Base-by-base conservation (phyloP, 495 filamentous ascomycete genomes). In the Annulohypoxylon bovei region DNA sequence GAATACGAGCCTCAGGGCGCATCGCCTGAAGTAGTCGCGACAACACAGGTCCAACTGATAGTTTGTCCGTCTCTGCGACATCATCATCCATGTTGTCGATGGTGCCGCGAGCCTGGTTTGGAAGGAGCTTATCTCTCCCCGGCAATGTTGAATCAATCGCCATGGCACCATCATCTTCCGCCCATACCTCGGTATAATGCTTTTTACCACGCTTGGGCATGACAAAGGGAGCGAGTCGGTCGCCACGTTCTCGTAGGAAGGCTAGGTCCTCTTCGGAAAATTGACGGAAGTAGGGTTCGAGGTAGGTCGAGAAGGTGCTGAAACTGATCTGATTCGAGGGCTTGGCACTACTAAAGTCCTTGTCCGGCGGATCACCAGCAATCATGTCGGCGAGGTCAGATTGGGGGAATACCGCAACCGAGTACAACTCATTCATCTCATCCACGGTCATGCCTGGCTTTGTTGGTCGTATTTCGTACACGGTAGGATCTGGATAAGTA, bases 221-320 rank as follows among this genome's bases (percentile, higher is more conserved):
- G 37, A 95, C 81, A 70, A 97, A 98, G 1, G 94, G 91, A 11
- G 84, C 89, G 6, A 87, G 76, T 20, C 96, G 89, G 78, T 99
- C 93, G 52, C 93, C 94, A 59, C 92, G 86, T 78, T 99, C 95
- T 69, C 92, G 89, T 23, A 99, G 79, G 78, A 97, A 99, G 0
- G 93, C 93, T 44, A 97, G 88, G 77, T 99, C 95, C 75, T 99
- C 96, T 75, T 99, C 96, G 12, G 88, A 93, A 68, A 97, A 90
- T 0, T 91, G 89, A 2, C 96, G 91, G 63, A 97, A 93, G 81
- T 91, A 98, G 0, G 95, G 92, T 30, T 99, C 96, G 55, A 95
- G 86, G 74, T 92, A 97, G 20, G 90, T 88, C 12, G 89, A 88
- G 77, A 98, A 99, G 11, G 94, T 96, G 67, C 89, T 91, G 64